Evolutionary conservation across 2,329 filamentous ascomycete genomes (phyloP).

Genomic region (Immersiporthe knoxdaviesiana): DNA sequence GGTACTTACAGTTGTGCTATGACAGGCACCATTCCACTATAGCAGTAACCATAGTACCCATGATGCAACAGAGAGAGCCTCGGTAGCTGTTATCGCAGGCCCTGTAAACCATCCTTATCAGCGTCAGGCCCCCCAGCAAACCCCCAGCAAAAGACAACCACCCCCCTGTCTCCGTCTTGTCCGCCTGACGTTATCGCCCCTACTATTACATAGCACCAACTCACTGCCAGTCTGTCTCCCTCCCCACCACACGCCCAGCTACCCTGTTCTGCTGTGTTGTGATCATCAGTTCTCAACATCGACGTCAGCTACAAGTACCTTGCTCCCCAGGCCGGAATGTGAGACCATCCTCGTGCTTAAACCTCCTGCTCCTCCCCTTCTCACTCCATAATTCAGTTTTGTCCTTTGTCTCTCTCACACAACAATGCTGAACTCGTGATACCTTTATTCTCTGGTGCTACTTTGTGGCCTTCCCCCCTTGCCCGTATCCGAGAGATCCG

Average conservation of each 20-base stretch:
- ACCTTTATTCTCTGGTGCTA: conserved; percentile 1
- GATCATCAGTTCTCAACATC: conserved; percentile 8
- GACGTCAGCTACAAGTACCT: conserved; percentile 9
- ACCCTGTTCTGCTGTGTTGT: conserved; percentile 1
- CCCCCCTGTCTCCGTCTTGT: conserved; percentile 3
- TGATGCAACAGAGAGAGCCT: not conserved
- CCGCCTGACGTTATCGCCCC: conserved; percentile 5
- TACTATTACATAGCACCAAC: too few species aligned
- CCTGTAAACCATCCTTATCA: not conserved
- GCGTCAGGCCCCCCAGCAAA: not conserved
- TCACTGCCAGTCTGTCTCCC: not conserved
- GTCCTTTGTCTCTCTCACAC: conserved; percentile 5
- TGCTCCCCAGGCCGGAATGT: not conserved
- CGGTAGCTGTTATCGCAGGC: not conserved
- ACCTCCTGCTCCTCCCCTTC: conserved; percentile 3
- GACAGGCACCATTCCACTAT: not conserved
- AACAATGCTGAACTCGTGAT: conserved; percentile 11
- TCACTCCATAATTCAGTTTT: not conserved
- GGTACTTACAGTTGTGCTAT: not conserved
- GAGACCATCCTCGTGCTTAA: not conserved
- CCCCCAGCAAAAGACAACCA: not conserved
- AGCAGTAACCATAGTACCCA: not conserved
- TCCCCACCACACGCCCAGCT: not conserved
- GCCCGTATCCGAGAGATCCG: conserved; percentile 13
- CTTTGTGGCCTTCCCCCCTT: conserved; percentile 7